Evolutionary conservation across 257 asterid genomes (phyloP).

Genomic region (Ophiorrhiza pumila): DNA sequence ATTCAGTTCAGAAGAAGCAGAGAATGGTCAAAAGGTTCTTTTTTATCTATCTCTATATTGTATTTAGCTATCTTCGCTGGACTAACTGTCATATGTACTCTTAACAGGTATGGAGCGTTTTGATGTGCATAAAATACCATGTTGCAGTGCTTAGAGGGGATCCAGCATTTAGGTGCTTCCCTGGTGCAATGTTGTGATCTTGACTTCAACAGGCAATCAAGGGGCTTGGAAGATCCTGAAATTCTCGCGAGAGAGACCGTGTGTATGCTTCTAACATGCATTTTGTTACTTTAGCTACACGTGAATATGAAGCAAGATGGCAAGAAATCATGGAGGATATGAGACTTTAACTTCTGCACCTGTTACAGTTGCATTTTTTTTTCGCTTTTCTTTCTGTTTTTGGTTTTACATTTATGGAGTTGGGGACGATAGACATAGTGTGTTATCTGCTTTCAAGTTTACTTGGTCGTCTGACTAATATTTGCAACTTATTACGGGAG

Average conservation of each 20-base stretch:
- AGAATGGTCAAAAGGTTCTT: constrained; percentile 81
- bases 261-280: constrained; percentile 55
- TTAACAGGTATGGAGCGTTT: constrained; percentile 78
- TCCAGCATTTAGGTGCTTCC: constrained; percentile 84
- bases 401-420: background rate
- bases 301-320: background rate
- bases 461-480: background rate
- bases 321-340: background rate
- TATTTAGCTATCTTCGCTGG: background rate
- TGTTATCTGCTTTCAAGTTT: background rate
- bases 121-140: constrained; percentile 66
- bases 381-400: background rate
- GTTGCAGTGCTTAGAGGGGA: constrained; percentile 89
- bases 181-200: constrained; percentile 86
- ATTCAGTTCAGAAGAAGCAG: constrained; percentile 32
- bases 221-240: constrained; percentile 95
- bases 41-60: constrained; percentile 7
- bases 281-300: background rate
- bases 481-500: background rate
- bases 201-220: constrained; percentile 59
- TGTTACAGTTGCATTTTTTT: background rate
- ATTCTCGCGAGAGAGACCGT: constrained; percentile 96
- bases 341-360: background rate
- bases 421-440: background rate
- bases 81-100: constrained; percentile 5